Percentiles rank a stretch among this genome's conserved stretches.
Evolutionary conservation across 2,329 filamentous ascomycete species (phyloP).

Genomic region (Aspergillus clavatus): DNA sequence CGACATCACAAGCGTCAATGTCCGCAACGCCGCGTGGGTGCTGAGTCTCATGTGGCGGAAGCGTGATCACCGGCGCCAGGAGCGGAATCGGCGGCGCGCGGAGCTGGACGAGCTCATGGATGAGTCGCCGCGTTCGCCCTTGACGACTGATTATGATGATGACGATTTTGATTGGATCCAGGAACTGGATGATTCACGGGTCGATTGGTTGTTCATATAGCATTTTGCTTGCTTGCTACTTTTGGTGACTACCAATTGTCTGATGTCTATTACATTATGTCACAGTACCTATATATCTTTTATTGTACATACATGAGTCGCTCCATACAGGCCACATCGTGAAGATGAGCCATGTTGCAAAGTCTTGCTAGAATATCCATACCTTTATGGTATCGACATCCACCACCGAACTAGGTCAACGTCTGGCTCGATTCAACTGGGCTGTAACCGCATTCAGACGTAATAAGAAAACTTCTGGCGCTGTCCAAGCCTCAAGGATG

Average conservation of each 20-base stretch:
- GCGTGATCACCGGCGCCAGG: slow-evolving; percentile 28
- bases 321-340: too few relatives aligned
- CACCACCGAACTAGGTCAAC: too few relatives aligned
- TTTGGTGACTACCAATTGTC: not conserved
- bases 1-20: slow-evolving; percentile 34
- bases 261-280: not conserved
- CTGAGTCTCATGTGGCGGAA: slow-evolving; percentile 39
- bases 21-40: slow-evolving; percentile 39
- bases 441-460: too few relatives aligned
- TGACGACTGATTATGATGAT: slow-evolving; percentile 22
- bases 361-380: too few relatives aligned
- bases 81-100: slow-evolving; percentile 7
- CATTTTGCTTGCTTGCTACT: not conserved
- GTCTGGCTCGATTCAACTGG: too few relatives aligned
- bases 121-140: slow-evolving; percentile 2
- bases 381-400: too few relatives aligned
- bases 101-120: slow-evolving; percentile 2
- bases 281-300: not conserved
- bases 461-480: not conserved
- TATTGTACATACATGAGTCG: too few relatives aligned
- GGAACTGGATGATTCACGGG: slow-evolving; percentile 35
- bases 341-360: too few relatives aligned
- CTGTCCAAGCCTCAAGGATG: not conserved
- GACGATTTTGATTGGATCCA: slow-evolving; percentile 39
- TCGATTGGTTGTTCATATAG: slow-evolving; percentile 41